Percentiles rank a stretch among this genome's conserved stretches.
These are phyloP conservation scores for Fusarium equiseti DNA, from an alignment of 2,329 filamentous ascomycete species.

Conservation along the genomic window DNA sequence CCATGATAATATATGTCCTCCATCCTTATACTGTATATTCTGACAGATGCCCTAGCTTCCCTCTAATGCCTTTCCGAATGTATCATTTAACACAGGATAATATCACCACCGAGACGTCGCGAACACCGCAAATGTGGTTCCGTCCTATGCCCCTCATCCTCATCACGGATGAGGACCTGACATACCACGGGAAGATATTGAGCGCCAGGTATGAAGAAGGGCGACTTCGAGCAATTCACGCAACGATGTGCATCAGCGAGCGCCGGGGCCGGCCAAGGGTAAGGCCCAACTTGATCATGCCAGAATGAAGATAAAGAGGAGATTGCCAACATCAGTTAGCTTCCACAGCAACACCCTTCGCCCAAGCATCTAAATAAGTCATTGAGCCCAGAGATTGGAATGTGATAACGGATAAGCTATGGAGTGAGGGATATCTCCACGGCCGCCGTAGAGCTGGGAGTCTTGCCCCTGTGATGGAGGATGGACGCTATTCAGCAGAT, in stretches of 20 bases:
- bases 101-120: not conserved
- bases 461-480: no score
- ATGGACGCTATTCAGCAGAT: not conserved
- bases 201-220: not conserved
- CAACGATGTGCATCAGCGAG: not conserved
- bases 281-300: not conserved
- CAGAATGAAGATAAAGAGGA: not conserved
- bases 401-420: no score
- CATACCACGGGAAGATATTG: not conserved
- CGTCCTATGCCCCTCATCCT: not conserved
- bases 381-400: no score
- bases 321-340: not conserved
- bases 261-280: not conserved
- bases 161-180: not conserved
- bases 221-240: not conserved
- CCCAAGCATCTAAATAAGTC: no score
- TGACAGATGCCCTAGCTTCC: no score
- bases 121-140: constrained; percentile 3
- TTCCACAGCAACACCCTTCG: not conserved
- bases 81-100: not conserved
- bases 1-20: no score
- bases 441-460: no score
- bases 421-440: no score
- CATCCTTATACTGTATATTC: no score
- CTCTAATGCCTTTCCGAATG: no score